These are phyloP conservation scores for Apiotrichum domesticum DNA, from an alignment of 1,284 basidiomycete genomes.

Conservation along the genomic window DNA sequence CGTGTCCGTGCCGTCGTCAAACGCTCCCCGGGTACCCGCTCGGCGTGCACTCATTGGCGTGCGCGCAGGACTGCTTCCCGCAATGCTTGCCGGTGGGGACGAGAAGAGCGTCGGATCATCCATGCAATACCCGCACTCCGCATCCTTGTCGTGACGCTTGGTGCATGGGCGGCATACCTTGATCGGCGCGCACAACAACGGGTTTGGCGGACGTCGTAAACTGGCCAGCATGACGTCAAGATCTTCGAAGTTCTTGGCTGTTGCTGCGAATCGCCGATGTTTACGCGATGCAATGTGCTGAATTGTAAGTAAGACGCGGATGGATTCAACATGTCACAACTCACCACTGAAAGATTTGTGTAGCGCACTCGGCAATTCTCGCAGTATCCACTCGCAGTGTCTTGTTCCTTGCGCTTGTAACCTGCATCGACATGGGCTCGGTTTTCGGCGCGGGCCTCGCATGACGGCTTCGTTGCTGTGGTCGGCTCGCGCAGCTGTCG, in stretches of 20 bases:
- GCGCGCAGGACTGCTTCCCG: background rate
- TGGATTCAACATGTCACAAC: constrained; percentile 28
- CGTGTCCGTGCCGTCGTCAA: background rate
- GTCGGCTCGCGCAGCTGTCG: constrained; percentile 26
- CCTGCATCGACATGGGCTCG: constrained; percentile 33
- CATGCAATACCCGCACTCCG: constrained; percentile 16
- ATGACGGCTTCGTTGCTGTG: constrained; percentile 17
- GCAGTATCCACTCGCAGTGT: constrained; percentile 84
- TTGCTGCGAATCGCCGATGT: constrained; percentile 80
- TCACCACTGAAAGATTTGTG: constrained; percentile 75
- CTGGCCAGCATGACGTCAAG: constrained; percentile 73
- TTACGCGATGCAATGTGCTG: constrained; percentile 72
- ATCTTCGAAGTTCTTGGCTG: constrained; percentile 71
- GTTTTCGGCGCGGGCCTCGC: constrained; percentile 30
- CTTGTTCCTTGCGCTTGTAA: constrained; percentile 56
- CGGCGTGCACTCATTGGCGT: background rate
- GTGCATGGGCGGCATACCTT: constrained; percentile 22
- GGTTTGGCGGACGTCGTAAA: constrained; percentile 60
- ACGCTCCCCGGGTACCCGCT: background rate
- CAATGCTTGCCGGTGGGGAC: constrained; percentile 5
- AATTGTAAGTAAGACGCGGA: background rate
- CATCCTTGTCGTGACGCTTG: constrained; percentile 16
- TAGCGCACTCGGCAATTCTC: constrained; percentile 93
- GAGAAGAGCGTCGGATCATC: constrained; percentile 16
- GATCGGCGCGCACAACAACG: constrained; percentile 17